phyloP scores from a whole-genome alignment of 768 basidiomycete species.

The Postia placenta region DNA sequence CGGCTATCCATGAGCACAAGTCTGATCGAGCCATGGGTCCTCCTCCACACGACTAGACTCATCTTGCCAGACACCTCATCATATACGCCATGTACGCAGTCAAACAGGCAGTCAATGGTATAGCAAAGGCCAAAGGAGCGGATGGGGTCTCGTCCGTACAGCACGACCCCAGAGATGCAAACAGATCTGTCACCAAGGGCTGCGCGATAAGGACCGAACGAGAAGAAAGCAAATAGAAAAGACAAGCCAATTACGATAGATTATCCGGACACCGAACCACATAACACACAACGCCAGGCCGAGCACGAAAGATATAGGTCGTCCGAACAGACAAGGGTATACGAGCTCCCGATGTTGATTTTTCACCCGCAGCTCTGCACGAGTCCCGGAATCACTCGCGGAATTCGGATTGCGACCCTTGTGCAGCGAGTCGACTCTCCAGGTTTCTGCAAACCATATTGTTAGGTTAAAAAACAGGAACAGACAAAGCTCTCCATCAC shows the following conservation, averaged over 20 bases:
- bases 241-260: conserved; percentile 4
- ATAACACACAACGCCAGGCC: background rate
- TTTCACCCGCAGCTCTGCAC: conserved; percentile 6
- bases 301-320: background rate
- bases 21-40: background rate
- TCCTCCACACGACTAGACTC: no score
- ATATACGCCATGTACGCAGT: background rate
- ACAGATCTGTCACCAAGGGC: background rate
- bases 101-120: background rate
- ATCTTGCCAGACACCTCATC: background rate
- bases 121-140: conserved; percentile 5
- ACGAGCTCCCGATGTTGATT: conserved; percentile 15
- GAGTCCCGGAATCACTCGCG: conserved; percentile 3
- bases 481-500: conserved; percentile 13
- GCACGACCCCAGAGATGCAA: background rate
- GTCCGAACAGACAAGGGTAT: conserved; percentile 22
- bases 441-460: conserved; percentile 52
- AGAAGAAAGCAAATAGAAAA: conserved; percentile 5
- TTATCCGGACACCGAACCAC: conserved; percentile 5
- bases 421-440: conserved; percentile 86
- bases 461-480: background rate
- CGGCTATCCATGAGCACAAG: no score
- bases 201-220: conserved; percentile 5
- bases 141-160: background rate
- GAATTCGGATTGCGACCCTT: conserved; percentile 79